phyloP scores from a whole-genome alignment of 176 grass and related monocot species.

The Oryza rufipogon region DNA sequence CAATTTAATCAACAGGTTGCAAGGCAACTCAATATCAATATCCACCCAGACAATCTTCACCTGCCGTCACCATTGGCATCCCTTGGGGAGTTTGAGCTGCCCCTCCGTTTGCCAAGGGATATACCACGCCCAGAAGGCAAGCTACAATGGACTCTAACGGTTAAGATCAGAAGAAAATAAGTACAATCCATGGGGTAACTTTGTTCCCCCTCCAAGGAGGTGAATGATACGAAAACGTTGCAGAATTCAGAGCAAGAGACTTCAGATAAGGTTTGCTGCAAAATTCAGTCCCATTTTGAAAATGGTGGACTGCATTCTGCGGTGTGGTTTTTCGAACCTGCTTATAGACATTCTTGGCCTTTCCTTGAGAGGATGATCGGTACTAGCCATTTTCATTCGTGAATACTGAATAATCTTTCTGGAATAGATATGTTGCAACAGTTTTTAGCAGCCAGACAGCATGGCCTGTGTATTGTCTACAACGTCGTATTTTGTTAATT shows the following conservation, averaged over 20 bases:
- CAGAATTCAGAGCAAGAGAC: not conserved
- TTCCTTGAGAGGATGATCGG: not conserved
- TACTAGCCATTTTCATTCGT: not conserved
- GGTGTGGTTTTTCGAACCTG: not conserved
- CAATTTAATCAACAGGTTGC: slow-evolving; percentile 56
- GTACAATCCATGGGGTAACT: not conserved
- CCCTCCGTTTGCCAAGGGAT: slow-evolving; percentile 73
- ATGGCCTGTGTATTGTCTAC: not conserved
- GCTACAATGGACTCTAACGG: slow-evolving; percentile 85
- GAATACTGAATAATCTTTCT: not conserved
- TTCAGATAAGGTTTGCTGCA: not conserved
- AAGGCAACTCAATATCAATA: slow-evolving; percentile 75
- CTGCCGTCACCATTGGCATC: slow-evolving; percentile 60
- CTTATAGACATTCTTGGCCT: not conserved
- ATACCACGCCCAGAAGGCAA: slow-evolving; percentile 83
- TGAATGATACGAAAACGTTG: not conserved
- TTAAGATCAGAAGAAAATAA: slow-evolving; percentile 88
- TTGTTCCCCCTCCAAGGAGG: not conserved
- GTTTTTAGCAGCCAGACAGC: not conserved
- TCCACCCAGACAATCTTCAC: slow-evolving; percentile 85
- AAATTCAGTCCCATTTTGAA: no score
- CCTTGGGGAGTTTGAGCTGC: slow-evolving; percentile 83
- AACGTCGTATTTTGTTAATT: not conserved
- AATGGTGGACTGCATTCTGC: not conserved
- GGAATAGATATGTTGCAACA: not conserved